Percentiles rank a stretch among this genome's conserved stretches.
Evolutionary conservation across 1,284 basidiomycete genomes (phyloP).

Genomic region (Pseudozyma tsukubaensis): DNA sequence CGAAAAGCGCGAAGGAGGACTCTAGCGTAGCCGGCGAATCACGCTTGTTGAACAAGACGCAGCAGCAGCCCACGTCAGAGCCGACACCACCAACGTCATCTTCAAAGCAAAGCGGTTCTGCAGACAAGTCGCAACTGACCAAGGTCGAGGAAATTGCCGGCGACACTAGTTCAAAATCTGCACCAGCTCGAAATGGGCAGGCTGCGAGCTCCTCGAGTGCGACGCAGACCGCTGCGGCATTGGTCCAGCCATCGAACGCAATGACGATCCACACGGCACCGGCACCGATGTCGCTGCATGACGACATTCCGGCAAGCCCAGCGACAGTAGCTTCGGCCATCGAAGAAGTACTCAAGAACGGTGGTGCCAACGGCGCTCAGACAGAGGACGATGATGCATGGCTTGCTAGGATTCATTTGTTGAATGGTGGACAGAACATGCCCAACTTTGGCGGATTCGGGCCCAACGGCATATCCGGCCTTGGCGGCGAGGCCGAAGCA

Average conservation of each 20-base stretch:
- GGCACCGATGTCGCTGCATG: constrained; percentile 7
- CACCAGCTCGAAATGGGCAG: background rate
- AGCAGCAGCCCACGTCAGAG: background rate
- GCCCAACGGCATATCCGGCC: constrained; percentile 20
- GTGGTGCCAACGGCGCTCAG: constrained; percentile 22
- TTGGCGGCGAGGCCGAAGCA: constrained; percentile 28
- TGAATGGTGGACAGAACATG: constrained; percentile 63
- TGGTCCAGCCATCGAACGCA: constrained; percentile 10
- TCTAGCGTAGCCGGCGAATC: background rate
- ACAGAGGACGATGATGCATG: constrained; percentile 58
- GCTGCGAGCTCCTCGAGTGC: background rate
- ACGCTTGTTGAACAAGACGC: background rate
- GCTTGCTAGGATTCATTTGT: constrained; percentile 60
- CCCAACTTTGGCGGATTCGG: constrained; percentile 45
- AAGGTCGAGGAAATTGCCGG: constrained; percentile 2
- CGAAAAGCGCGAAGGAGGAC: constrained; percentile 4
- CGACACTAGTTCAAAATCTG: background rate
- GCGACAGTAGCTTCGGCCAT: constrained; percentile 46
- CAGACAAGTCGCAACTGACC: background rate
- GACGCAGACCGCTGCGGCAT: constrained; percentile 11
- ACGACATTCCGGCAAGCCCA: constrained; percentile 40
- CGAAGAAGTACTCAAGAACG: constrained; percentile 41
- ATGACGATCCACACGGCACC: constrained; percentile 5
- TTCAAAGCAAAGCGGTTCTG: background rate
- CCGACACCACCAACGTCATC: background rate